Evolutionary conservation across 495 filamentous ascomycete genomes (phyloP), one percentile per base, ranked within the genome.

Genomic region (Xylaria curta): DNA sequence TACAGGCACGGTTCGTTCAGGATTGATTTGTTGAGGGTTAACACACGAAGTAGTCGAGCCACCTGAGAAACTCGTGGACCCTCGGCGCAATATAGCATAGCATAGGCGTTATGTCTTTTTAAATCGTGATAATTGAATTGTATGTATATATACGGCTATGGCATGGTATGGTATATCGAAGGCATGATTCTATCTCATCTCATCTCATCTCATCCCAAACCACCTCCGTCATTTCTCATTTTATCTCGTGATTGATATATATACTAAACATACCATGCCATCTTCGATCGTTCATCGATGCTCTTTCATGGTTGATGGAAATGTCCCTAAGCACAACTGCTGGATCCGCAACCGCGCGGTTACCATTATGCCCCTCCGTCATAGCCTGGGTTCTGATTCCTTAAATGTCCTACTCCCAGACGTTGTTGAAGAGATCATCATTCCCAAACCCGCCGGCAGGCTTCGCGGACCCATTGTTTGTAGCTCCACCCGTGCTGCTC

Each of bases 371-470:
- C 58, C 54, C 40, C 17, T 19, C 33, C 58, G 36, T 4, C 54
- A 12, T 66, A 51, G n/a, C 38, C 28, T 33, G 15, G 1, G 26
- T 26, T n/a, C 51, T 19, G 8, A 10, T 40, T 26, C 21, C 21
- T 28, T 21, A 33, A 13, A 3, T 49, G 44, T 28, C 54, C 81
- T 82, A 97, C 81, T 93, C 86, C 94, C 94, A 97, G 71, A 97
- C 94, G 82, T 97, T 97, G 51, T 92, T 94, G 80, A 97, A 97
- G 76, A 97, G 81, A 84, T 97, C 94, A 74, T 97, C 94, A 66
- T 84, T 84, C 4, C 88, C 90, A 81, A 93, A 91, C 68, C 91
- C 91, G 0, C 75, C 69, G 8, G 73, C 79, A 15, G 82, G 72
- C 73, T 84, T 86, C 24, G 79, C 56, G 40, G 74, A 71, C 38